Percentiles rank a stretch among this genome's conserved stretches.
Conservation (phyloP, 768 basidiomycete species). For the Omphalotus guepiniiformis region DNA sequence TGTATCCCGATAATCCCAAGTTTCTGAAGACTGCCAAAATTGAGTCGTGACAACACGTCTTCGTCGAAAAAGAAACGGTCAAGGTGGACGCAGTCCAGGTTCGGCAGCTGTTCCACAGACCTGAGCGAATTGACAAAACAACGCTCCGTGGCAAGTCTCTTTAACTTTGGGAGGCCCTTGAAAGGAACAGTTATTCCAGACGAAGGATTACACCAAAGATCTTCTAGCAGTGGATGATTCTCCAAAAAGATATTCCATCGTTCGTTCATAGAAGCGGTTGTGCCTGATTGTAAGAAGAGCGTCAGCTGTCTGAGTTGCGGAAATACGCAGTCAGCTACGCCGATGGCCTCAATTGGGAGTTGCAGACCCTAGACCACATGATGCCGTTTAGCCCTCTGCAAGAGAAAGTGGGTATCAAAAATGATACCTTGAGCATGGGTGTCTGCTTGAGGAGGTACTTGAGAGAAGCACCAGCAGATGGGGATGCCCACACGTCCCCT, state of each 20-base stretch:
- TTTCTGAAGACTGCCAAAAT: too few relatives aligned
- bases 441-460: constrained; percentile 22
- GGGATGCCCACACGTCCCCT: constrained; percentile 27
- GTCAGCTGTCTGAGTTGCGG: constrained; percentile 38
- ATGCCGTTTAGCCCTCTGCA: not conserved
- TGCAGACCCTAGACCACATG: constrained; percentile 31
- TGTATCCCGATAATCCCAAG: not conserved
- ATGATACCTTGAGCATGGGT: not conserved
- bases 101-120: not conserved
- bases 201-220: constrained; percentile 43
- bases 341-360: constrained; percentile 41
- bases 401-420: not conserved
- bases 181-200: constrained; percentile 28
- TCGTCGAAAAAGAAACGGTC: not conserved
- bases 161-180: constrained; percentile 37
- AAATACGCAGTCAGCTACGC: constrained; percentile 32
- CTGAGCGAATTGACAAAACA: constrained; percentile 20
- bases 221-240: constrained; percentile 42
- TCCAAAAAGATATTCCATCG: constrained; percentile 37
- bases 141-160: constrained; percentile 30
- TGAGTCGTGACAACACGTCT: too few relatives aligned
- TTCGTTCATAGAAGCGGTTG: constrained; percentile 27
- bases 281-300: constrained; percentile 38
- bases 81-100: not conserved
- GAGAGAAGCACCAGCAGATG: constrained; percentile 19